Evolutionary conservation across 2,329 filamentous ascomycete species (phyloP).

Genomic region (Talaromyces rugulosus): DNA sequence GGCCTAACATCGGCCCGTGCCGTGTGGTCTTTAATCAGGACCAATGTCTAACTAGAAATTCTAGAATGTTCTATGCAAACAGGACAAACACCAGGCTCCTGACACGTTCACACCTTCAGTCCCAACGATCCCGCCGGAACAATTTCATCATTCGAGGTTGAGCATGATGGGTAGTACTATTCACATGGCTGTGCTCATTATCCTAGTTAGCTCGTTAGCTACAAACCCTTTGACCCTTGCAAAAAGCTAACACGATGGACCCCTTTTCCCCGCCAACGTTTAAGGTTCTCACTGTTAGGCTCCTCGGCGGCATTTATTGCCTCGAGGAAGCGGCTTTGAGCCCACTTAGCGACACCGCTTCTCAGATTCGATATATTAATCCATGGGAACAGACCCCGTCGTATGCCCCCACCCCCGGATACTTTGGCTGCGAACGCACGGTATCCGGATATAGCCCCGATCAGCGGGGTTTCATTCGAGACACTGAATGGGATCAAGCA

Average conservation of each 20-base stretch:
- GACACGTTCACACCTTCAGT: neutral
- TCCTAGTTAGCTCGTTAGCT: too few species aligned
- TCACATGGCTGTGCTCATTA: too few species aligned
- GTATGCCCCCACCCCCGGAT: constrained; percentile 11
- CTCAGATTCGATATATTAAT: constrained; percentile 6
- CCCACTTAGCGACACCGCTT: constrained; percentile 8
- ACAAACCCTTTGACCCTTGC: neutral
- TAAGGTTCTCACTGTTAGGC: constrained; percentile 1
- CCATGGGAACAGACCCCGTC: constrained; percentile 17
- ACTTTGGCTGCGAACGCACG: neutral
- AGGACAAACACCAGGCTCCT: neutral
- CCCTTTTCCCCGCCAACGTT: neutral
- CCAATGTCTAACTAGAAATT: neutral
- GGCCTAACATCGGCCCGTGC: neutral
- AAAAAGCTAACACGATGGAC: neutral
- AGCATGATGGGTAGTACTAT: neutral
- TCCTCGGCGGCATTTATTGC: constrained; percentile 16
- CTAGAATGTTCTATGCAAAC: neutral
- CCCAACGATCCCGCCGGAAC: neutral
- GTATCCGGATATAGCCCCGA: neutral
- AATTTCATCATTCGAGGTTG: neutral
- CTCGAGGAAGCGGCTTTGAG: constrained; percentile 11
- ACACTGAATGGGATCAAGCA: too few species aligned
- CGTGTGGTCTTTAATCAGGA: neutral
- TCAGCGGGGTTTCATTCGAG: too few species aligned